Conservation (phyloP, 2,329 filamentous ascomycete species). For the Didymella lethalis region DNA sequence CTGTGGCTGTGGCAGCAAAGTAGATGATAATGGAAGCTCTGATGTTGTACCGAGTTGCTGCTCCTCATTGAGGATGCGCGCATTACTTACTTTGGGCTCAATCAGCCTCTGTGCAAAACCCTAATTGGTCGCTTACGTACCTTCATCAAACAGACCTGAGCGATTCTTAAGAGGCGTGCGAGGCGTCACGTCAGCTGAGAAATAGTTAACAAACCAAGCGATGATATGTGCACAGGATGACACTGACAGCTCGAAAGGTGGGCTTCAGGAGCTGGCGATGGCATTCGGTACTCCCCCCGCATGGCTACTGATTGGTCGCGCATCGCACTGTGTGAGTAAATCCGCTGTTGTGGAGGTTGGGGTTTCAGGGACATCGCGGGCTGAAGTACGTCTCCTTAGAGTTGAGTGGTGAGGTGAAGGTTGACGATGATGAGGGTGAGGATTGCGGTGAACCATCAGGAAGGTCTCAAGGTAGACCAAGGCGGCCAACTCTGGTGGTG, state of each 20-base stretch:
- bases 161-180: neutral
- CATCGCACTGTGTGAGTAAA: neutral
- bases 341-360: too few relatives aligned
- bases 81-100: neutral
- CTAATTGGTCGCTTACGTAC: neutral
- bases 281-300: slow-evolving; percentile 13
- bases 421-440: neutral
- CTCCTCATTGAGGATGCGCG: neutral
- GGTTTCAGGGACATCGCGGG: neutral
- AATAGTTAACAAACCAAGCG: neutral
- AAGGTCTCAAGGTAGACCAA: neutral
- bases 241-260: neutral
- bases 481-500: neutral
- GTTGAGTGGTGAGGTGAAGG: too few relatives aligned
- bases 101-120: neutral
- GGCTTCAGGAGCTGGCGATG: slow-evolving; percentile 13
- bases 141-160: neutral
- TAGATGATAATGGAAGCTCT: neutral
- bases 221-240: neutral
- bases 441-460: neutral
- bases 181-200: neutral
- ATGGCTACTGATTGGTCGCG: neutral
- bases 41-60: neutral
- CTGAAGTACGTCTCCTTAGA: too few relatives aligned
- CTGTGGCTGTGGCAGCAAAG: neutral